phyloP scores from a whole-genome alignment of 208 protist genomes.

The Tritrichomonas musculus region DNA sequence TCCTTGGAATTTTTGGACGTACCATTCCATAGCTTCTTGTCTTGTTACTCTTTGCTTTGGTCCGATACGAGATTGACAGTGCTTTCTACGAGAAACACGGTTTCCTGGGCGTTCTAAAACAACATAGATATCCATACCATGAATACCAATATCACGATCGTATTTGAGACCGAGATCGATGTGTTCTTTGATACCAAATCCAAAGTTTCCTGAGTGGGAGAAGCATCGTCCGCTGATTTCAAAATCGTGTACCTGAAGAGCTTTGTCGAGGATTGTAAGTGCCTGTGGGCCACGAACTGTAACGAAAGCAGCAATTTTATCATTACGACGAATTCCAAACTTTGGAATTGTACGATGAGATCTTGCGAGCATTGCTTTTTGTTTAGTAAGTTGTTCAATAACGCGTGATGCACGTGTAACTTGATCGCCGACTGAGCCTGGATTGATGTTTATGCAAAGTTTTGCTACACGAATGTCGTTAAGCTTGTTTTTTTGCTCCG shows the following conservation, averaged over 20 bases:
- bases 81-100: conserved; percentile 77
- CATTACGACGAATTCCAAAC: conserved; percentile 97
- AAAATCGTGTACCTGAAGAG: conserved; percentile 97
- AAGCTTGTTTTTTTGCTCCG: neutral
- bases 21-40: conserved; percentile 96
- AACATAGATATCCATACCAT: conserved; percentile 91
- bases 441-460: conserved; percentile 28
- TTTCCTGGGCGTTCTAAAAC: conserved; percentile 89
- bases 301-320: conserved; percentile 96
- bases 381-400: conserved; percentile 15
- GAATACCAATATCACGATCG: conserved; percentile 97
- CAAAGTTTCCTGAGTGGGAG: conserved; percentile 88
- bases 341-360: conserved; percentile 92
- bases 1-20: conserved; percentile 93
- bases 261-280: conserved; percentile 93
- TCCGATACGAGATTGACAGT: conserved; percentile 72
- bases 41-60: conserved; percentile 80
- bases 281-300: conserved; percentile 98
- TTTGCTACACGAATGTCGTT: conserved; percentile 7
- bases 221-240: conserved; percentile 92
- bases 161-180: conserved; percentile 99
- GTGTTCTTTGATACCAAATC: conserved; percentile 99
- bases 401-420: conserved; percentile 25
- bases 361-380: neutral
- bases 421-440: neutral